A percentile compares a stretch with the other conserved stretches of the same genome.
phyloP scores from a whole-genome alignment of 345 rosid genomes.

The Physaria fendleri region DNA sequence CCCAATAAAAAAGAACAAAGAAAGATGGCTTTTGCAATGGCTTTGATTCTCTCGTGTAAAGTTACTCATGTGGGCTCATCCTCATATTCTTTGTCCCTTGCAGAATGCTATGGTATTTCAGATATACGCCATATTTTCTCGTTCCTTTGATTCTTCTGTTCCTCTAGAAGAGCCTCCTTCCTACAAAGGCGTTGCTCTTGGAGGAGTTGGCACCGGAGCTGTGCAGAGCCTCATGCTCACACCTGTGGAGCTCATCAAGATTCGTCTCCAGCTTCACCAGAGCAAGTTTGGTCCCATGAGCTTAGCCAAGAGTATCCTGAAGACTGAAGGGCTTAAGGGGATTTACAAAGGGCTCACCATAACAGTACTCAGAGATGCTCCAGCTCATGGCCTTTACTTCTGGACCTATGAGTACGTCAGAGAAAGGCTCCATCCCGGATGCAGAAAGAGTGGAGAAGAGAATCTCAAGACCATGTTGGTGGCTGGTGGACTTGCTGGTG shows the following conservation, averaged over 20 bases:
- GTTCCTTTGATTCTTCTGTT: constrained; percentile 51
- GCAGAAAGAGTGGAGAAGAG: constrained; percentile 70
- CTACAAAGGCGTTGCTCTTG: constrained; percentile 74
- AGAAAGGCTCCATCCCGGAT: constrained; percentile 83
- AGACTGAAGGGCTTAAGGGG: constrained; percentile 54
- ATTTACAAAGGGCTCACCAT: constrained; percentile 67
- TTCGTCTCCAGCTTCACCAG: constrained; percentile 71
- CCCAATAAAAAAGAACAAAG: too few relatives aligned
- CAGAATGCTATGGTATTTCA: constrained; percentile 98
- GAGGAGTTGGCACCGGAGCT: constrained; percentile 82
- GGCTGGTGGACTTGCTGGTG: constrained; percentile 88
- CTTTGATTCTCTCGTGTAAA: neutral
- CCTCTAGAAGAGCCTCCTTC: constrained; percentile 62
- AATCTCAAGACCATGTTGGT: constrained; percentile 64
- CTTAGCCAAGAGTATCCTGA: constrained; percentile 55
- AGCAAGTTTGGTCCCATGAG: constrained; percentile 42
- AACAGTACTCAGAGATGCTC: constrained; percentile 80
- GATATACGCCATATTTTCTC: constrained; percentile 71
- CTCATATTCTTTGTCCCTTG: constrained; percentile 13
- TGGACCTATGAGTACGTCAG: constrained; percentile 82
- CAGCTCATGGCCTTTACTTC: constrained; percentile 79
- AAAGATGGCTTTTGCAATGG: neutral
- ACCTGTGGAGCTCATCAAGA: constrained; percentile 78
- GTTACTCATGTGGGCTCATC: too few relatives aligned
- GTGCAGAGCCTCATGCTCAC: constrained; percentile 65